phyloP scores from a whole-genome alignment of 768 basidiomycete species.

The Termitomyces bulborhizus region DNA sequence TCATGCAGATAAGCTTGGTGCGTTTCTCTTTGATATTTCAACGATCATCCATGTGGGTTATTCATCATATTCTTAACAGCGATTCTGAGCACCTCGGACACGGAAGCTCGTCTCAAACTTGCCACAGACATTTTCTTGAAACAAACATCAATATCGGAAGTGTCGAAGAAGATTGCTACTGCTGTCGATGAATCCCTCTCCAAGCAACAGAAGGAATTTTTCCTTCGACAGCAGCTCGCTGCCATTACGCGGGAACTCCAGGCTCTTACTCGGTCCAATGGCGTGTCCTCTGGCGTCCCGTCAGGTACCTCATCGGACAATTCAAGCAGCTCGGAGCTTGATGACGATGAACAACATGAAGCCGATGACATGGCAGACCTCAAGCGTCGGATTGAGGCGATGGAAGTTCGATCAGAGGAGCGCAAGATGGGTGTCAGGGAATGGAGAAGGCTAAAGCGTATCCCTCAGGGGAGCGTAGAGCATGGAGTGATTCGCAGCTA shows the following conservation, averaged over 20 bases:
- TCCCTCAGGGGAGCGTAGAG: constrained; percentile 88
- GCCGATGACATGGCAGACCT: constrained; percentile 75
- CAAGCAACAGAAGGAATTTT: constrained; percentile 85
- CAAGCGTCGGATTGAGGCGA: constrained; percentile 66
- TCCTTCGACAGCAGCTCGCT: constrained; percentile 76
- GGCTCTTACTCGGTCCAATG: constrained; percentile 34
- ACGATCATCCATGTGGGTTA: background rate
- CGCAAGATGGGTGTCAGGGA: constrained; percentile 78
- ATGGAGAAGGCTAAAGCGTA: constrained; percentile 78
- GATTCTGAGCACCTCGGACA: constrained; percentile 53
- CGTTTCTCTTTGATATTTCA: constrained; percentile 16
- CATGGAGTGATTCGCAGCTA: constrained; percentile 83
- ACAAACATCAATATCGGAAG: constrained; percentile 72
- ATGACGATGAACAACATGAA: constrained; percentile 76
- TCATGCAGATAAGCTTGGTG: constrained; percentile 68
- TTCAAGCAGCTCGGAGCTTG: constrained; percentile 44
- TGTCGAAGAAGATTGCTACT: constrained; percentile 73
- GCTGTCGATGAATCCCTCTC: constrained; percentile 81
- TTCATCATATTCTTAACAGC: constrained; percentile 27
- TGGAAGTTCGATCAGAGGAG: constrained; percentile 71
- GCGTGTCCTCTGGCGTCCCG: constrained; percentile 13
- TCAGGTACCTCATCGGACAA: constrained; percentile 11
- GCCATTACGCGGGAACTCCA: constrained; percentile 76
- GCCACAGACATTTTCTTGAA: constrained; percentile 71
- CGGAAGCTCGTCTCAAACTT: constrained; percentile 56